These are phyloP conservation scores for Cytospora piceicola DNA, from an alignment of 2,329 filamentous ascomycete species.

Conservation along the genomic window DNA sequence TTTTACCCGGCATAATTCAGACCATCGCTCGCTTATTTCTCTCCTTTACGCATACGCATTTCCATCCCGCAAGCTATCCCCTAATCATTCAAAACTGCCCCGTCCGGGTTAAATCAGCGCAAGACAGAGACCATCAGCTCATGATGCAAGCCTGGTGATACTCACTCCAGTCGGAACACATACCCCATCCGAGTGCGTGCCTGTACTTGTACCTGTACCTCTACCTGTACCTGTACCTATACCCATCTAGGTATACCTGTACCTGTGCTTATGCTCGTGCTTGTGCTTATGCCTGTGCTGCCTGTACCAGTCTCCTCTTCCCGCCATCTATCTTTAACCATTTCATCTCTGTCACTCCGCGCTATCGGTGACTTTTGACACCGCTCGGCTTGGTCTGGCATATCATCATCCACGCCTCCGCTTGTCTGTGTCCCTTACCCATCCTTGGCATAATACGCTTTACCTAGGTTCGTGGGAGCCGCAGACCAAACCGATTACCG, in stretches of 20 bases:
- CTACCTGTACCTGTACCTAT: constrained; percentile 1
- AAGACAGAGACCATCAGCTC: constrained; percentile 20
- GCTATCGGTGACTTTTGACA: constrained; percentile 21
- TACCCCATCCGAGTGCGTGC: constrained; percentile 12
- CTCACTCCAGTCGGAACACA: constrained; percentile 15
- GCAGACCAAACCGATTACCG: constrained; percentile 24
- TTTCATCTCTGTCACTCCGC: background rate
- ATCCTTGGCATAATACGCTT: constrained; percentile 8
- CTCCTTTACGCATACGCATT: background rate
- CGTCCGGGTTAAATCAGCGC: constrained; percentile 25
- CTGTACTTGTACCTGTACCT: constrained; percentile 23
- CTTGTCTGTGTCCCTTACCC: constrained; percentile 3
- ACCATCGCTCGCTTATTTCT: background rate
- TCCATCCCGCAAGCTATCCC: background rate
- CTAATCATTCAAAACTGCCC: constrained; percentile 8
- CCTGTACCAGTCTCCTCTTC: constrained; percentile 9
- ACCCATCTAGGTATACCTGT: too few relatives aligned
- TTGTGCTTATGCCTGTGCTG: constrained; percentile 21
- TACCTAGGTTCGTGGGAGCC: constrained; percentile 12
- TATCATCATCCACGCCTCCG: background rate
- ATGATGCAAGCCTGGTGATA: constrained; percentile 15
- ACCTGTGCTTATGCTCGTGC: too few relatives aligned
- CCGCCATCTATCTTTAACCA: background rate
- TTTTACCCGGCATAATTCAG: background rate
- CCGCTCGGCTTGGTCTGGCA: constrained; percentile 22